phyloP scores from a whole-genome alignment of 1,284 basidiomycete genomes.

The Ustilago shanxiensis region DNA sequence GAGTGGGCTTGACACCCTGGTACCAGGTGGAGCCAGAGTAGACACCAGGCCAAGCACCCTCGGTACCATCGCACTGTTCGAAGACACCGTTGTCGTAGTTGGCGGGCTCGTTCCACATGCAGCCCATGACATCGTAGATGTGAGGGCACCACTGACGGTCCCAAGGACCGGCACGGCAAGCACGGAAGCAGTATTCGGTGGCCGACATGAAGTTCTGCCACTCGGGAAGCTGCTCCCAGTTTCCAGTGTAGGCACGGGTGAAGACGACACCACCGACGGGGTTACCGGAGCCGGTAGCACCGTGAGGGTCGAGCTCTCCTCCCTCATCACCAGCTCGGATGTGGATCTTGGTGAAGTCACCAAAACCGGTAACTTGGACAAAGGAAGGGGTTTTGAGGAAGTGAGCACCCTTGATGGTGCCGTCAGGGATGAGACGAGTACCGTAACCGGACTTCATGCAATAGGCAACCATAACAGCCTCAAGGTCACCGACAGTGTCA shows the following conservation, averaged over 20 bases:
- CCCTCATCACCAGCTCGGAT: conserved; percentile 66
- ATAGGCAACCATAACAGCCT: conserved; percentile 80
- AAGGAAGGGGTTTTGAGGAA: conserved; percentile 78
- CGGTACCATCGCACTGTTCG: conserved; percentile 63
- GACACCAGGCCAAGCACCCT: conserved; percentile 64
- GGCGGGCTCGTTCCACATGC: conserved; percentile 65
- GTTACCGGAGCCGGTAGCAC: conserved; percentile 63
- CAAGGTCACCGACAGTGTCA: conserved; percentile 55
- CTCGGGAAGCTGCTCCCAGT: conserved; percentile 66
- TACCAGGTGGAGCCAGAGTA: conserved; percentile 63
- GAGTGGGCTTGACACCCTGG: conserved; percentile 58
- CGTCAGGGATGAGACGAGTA: conserved; percentile 82
- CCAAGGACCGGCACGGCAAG: conserved; percentile 58
- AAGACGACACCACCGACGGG: conserved; percentile 62
- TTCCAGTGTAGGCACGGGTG: conserved; percentile 57
- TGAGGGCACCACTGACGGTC: conserved; percentile 66
- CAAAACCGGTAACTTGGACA: conserved; percentile 77
- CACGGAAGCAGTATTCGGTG: conserved; percentile 67
- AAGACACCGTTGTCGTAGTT: conserved; percentile 59
- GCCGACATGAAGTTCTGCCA: conserved; percentile 68
- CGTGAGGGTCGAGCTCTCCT: conserved; percentile 70
- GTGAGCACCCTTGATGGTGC: conserved; percentile 80
- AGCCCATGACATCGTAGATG: conserved; percentile 67
- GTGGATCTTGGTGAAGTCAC: conserved; percentile 70
- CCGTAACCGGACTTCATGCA: conserved; percentile 74